Base-by-base conservation (phyloP, 78 protist species). In the Dictyostelium brefeldianum region DNA sequence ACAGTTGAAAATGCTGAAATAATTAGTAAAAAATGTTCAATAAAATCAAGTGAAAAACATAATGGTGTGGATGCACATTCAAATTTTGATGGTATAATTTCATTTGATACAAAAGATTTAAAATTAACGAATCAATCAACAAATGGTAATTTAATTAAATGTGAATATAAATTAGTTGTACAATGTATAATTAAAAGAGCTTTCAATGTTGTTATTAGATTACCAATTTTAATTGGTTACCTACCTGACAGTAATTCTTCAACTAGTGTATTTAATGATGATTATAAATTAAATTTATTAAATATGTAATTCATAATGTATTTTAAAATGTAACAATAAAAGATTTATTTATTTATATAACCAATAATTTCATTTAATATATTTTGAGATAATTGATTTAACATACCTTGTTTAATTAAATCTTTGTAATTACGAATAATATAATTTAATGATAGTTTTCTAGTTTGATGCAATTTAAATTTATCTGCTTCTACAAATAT, bases 351-450 rank as follows among this genome's bases (percentile, higher is more conserved):
- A 36, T 36, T 36, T 36, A 75, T 43, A 25, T 80, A 80, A 46
- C 41, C 41, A n/a, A 80, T 62, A 9, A 80, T 20, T 31, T 80
- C 78, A 20, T 62, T 12, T 17, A 80, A 25, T 43, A 77, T 46
- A 14, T 25, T 22, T 15, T 83, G 50, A 2, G 46, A 36, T 20
- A 87, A n/a, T 9, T 43, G 31, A 41, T 74, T 87, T 20, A 87
- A 31, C 29, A 50, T 46, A 54, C 92, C 83, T 20, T 69, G 48
- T 14, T 48, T 74, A 6, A 47, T 20, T 8, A 59, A 43, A n/a
- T 87, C 84, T 25, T 87, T 87, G 15, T 87, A 51, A 64, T 87
- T 74, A 65, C 81, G 79, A 31, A 84, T 78, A 22, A 87, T 87
- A 41, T n/a, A 87, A 15, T 69, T 50, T 27, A 87, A 17, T 50